Evolutionary conservation across 345 rosid species (phyloP), one percentile per base, ranked within the genome.

Genomic region (Jatropha curcas): DNA sequence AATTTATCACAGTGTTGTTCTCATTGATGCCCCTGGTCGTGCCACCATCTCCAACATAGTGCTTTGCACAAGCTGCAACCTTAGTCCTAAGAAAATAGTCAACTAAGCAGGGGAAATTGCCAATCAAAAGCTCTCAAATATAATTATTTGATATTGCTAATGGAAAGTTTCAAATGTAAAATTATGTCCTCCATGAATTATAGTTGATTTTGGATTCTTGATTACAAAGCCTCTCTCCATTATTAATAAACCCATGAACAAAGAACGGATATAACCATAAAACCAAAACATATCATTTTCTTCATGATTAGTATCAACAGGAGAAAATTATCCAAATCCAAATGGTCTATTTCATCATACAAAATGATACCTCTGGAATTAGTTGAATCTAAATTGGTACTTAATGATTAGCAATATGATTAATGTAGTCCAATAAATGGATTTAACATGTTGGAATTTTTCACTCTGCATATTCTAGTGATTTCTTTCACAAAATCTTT

Each of bases 31-130:
- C 82, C 3, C 45, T 58, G 33, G 71, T 57, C 0, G 82, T 78
- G 58, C 85, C 85, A 6, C 82, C 85, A 70, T 79, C 81, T 41
- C 79, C 85, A 3, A 82, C 85, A 28, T 48, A 79, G 74, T 82
- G 85, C 59, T 79, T 79, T 30, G 85, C 75, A 62, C 83, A 70
- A 61, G 79, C 85, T n/a, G 74, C 83, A 34, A 82, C 81, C 66
- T 82, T 82, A 33, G 74, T 60, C 56, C 85, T 82, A 20, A 31
- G 41, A 60, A 7, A 14, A 52, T 13, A 53, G 43, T 60, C 30
- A 35, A 59, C 27, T 50, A 27, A 43, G 28, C 43, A 57, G 25
- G 17, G 65, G 16, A 34, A 68, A 52, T 51, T 48, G 27, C 66
- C 4, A n/a, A 16, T 60, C n/a, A 61, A 34, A 8, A 33, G 22